Evolutionary conservation across 2,329 filamentous ascomycete genomes (phyloP), one percentile per base, ranked within the genome.

Genomic region (Diaporthe citrichinensis): DNA sequence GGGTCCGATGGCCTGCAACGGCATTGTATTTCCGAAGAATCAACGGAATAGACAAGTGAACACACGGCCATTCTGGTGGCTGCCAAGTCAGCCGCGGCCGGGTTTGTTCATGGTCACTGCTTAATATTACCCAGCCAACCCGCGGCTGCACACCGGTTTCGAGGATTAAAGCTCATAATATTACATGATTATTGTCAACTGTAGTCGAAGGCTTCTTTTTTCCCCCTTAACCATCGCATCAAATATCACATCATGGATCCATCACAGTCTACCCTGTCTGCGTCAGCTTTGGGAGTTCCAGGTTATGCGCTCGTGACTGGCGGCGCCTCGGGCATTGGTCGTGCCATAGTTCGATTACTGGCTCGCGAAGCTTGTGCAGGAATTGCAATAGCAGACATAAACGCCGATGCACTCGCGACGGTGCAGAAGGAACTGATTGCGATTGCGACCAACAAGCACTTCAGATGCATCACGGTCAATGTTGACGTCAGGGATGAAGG

Each of bases 101-200:
- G 58, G 36, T 41, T 4, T 59, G 20, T 59, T 12, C 10, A 2
- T 3, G 31, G 6, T 59, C 20, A 39, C 12, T 3, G 12, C 2
- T 15, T 39, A 15, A 39, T 3, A 14, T 39, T 39, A 3, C 3
- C 36, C 10, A 12, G 36, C 3, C 4, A 3, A 14, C 5, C 36
- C 34, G 2, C 10, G 4, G 10, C 15, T 36, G 31, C 23, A 36
- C 31, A 4, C 8, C 0, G 7, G 5, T 2, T 12, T 9, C 15
- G 15, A 10, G 10, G 6, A 14, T n/a, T 59, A 4, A 59, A n/a
- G 2, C 4, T 7, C 57, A 15, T 15, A 6, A 5, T 6, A 4
- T 1, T 34, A 0, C 23, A 7, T 3, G 1, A 23, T 12, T 2
- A 10, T 15, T 51, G 0, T 49, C 7, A n/a, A 8, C 23, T 12